Evolutionary conservation across 352 stramenopile species (phyloP), one percentile per base, ranked within the genome.

Genomic region (Peronospora destructor): DNA sequence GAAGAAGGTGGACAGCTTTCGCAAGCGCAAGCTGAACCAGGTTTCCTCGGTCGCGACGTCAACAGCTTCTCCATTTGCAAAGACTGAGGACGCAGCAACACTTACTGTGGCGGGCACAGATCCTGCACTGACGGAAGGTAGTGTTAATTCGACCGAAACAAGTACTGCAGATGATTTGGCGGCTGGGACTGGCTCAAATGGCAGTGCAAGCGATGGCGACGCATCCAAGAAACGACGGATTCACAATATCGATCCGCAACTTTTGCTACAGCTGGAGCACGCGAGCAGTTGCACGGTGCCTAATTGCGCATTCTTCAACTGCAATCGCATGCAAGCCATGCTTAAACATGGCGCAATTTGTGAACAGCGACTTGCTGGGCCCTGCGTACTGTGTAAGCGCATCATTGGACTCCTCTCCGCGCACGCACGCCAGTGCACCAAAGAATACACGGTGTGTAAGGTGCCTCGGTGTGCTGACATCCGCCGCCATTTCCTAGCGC

Each of bases 221-320:
- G 84, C 95, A 47, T 78, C 75, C 42, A 97, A 97, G 67, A 95
- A 98, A 60, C 68, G 85, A 36, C 78, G 84, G 29, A 93, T 89
- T 38, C 73, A 95, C 62, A 87, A 92, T 51, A 87, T 96, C 21
- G 84, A 95, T 42, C 73, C 89, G 13, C 76, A 94, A 58, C 64
- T 94, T 29, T 53, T 95, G 38, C 49, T 91, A 14, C 85, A 95
- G 52, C 53, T 93, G 19, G 83, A 93, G 44, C 83, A 93, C 56
- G 80, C 83, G 11, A 93, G 83, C 55, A 74, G 66, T 32, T 93
- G 83, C 48, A 73, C 72, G 6, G 45, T 77, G 3, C 49, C 68
- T 0, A 82, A 90, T 28, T 94, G 82, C 49, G 72, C 77, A 10
- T 91, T 89, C 39, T 86, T 86, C 58, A 91, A 92, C 44, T 94